Conservation (phyloP, 2,329 filamentous ascomycete species). For the Hirsutella minnesotensis region DNA sequence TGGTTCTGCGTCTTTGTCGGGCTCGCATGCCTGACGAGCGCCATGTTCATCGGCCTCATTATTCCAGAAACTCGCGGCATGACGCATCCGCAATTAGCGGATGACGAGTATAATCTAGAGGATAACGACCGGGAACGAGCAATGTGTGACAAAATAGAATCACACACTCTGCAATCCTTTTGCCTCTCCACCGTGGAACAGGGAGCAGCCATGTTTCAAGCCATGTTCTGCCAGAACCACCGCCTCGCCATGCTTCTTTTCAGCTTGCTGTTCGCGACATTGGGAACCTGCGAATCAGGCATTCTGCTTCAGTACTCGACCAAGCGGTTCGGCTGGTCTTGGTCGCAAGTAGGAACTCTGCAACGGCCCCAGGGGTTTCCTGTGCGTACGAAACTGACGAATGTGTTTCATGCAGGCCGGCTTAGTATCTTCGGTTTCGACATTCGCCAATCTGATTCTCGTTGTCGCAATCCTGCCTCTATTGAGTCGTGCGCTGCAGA, state of each 20-base stretch:
- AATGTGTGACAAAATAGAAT: neutral
- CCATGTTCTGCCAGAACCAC: neutral
- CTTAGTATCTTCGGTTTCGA: conserved; percentile 2
- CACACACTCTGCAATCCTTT: neutral
- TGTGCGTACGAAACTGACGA: neutral
- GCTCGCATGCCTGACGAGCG: neutral
- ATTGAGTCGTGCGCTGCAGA: neutral
- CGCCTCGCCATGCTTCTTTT: neutral
- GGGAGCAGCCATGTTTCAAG: neutral
- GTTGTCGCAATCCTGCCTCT: neutral
- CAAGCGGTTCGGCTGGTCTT: conserved; percentile 7
- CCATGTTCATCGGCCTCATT: neutral
- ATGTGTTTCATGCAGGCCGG: neutral
- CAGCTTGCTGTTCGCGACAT: conserved; percentile 3
- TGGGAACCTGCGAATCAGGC: conserved; percentile 4
- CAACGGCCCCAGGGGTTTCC: neutral
- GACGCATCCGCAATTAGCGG: neutral
- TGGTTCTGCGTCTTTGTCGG: neutral
- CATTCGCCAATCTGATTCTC: conserved; percentile 1
- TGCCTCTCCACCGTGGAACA: neutral
- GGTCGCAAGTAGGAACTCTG: conserved; percentile 3
- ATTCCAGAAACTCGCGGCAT: neutral
- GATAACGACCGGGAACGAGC: neutral
- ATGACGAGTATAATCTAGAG: neutral
- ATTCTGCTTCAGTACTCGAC: conserved; percentile 8